Base-by-base conservation (phyloP, 352 stramenopile species). In the Phytophthora hibernalis region DNA sequence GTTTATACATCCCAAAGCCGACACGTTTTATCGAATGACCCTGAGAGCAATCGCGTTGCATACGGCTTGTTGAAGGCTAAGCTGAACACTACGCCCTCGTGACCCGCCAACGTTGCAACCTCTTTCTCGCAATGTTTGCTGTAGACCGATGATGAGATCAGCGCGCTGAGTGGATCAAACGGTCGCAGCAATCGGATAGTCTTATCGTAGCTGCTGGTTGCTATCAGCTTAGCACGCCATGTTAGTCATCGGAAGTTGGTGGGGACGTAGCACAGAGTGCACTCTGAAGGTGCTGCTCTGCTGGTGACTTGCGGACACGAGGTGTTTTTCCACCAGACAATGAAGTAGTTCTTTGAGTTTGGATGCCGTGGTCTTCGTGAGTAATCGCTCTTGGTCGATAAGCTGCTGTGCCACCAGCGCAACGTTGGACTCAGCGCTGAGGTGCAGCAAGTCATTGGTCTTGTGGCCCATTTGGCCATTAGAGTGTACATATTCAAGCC, bases 1-100 rank as follows among this genome's bases (percentile, higher is more conserved):
- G 49, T 75, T 9, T 72, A 28, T 12, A 86, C 68, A 58, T 93
- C 74, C 84, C 86, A 94, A 37, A 94, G 50, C 3, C 86, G 77
- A 44, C 83, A 92, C 4, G 82, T 91, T 68, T 90, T 91, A 70
- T 94, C 86, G 48, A 92, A 94, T 18, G 86, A 92, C 3, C 86
- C 86, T 0, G 83, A 92, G 15, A 91, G 61, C 26, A 91, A 63
- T 28, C 71, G 76, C 4, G 69, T 79, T 6, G 80, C 70, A 28
- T 82, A 76, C 5, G 83, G 81, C 5, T 54, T 76, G 51, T 89
- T 86, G 60, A 94, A 90, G 1, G 82, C 65, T 47, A 92, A 48
- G 50, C 79, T 83, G 60, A 85, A 94, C 42, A 92, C 86, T 9
- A 90, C 79, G 16, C 79, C 74, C 4, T 89, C 79, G 31, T 94